These are phyloP conservation scores for Cytospora leucostoma DNA, from an alignment of 2,329 filamentous ascomycete species.

Conservation along the genomic window DNA sequence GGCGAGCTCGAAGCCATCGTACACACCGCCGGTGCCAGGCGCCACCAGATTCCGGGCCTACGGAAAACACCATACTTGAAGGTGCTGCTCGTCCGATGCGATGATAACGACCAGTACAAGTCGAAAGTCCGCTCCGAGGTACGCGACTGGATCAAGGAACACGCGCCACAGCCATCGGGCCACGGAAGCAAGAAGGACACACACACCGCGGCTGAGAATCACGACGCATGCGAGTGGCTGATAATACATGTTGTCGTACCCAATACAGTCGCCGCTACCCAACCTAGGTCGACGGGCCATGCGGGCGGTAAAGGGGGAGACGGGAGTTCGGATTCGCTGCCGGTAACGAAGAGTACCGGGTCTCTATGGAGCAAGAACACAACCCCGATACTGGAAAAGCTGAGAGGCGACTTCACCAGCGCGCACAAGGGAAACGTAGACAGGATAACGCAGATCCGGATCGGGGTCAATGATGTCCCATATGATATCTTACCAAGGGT, in stretches of 20 bases:
- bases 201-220: conserved; percentile 76
- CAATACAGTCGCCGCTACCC: conserved; percentile 77
- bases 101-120: conserved; percentile 96
- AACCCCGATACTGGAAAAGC: conserved; percentile 83
- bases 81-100: conserved; percentile 83
- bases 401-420: conserved; percentile 87
- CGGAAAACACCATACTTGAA: conserved; percentile 94
- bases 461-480: conserved; percentile 69
- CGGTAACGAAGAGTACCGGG: conserved; percentile 53
- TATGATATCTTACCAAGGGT: conserved; percentile 65
- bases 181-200: conserved; percentile 53
- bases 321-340: conserved; percentile 51
- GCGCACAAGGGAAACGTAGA: conserved; percentile 70
- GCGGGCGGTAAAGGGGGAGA: conserved; percentile 34
- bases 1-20: conserved; percentile 21
- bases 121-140: conserved; percentile 73
- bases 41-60: conserved; percentile 93
- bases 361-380: conserved; percentile 79
- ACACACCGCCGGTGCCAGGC: conserved; percentile 48
- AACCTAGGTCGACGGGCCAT: conserved; percentile 65
- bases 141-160: conserved; percentile 85
- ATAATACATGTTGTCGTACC: conserved; percentile 91
- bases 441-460: conserved; percentile 80
- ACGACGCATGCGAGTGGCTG: conserved; percentile 95
- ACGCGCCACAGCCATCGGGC: conserved; percentile 61